These are phyloP conservation scores for Arabidopsis suecica DNA, from an alignment of 345 rosid species.

Conservation along the genomic window DNA sequence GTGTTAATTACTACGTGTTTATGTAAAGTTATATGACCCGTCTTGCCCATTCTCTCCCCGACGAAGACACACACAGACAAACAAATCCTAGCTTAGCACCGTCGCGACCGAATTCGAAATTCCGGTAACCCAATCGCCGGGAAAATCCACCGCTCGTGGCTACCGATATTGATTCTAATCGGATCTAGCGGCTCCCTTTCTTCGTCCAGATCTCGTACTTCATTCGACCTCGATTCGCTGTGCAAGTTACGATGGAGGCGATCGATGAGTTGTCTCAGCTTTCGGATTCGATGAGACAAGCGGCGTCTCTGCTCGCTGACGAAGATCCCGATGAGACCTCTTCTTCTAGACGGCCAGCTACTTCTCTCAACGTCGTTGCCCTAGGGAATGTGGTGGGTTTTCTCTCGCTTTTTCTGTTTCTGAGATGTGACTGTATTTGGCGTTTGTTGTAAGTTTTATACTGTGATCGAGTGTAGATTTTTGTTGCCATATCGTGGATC, in stretches of 20 bases:
- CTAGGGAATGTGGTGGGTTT: constrained; percentile 93
- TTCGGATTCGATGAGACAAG: constrained; percentile 85
- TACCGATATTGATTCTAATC: not conserved
- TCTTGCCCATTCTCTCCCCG: constrained; percentile 26
- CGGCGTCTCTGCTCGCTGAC: constrained; percentile 77
- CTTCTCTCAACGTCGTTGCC: constrained; percentile 86
- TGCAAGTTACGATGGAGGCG: constrained; percentile 69
- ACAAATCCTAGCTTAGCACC: constrained; percentile 35
- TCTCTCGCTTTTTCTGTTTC: constrained; percentile 1
- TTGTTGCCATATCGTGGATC: constrained; percentile 37
- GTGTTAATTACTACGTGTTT: constrained; percentile 22
- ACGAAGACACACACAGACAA: constrained; percentile 26
- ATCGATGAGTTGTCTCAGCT: constrained; percentile 86
- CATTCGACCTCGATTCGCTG: constrained; percentile 22
- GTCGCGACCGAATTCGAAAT: constrained; percentile 34
- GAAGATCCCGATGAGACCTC: constrained; percentile 89
- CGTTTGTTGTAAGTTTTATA: constrained; percentile 11
- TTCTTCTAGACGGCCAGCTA: constrained; percentile 59
- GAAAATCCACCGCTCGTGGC: constrained; percentile 3
- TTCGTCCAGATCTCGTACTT: constrained; percentile 40
- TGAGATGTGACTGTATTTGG: constrained; percentile 26
- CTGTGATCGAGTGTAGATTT: constrained; percentile 29
- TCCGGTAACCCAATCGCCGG: constrained; percentile 20
- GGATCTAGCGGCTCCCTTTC: constrained; percentile 27
- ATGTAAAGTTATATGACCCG: constrained; percentile 28